Evolutionary conservation across 2,329 filamentous ascomycete genomes (phyloP), one percentile per base, ranked within the genome.

Genomic region (Dendryphion nanum): DNA sequence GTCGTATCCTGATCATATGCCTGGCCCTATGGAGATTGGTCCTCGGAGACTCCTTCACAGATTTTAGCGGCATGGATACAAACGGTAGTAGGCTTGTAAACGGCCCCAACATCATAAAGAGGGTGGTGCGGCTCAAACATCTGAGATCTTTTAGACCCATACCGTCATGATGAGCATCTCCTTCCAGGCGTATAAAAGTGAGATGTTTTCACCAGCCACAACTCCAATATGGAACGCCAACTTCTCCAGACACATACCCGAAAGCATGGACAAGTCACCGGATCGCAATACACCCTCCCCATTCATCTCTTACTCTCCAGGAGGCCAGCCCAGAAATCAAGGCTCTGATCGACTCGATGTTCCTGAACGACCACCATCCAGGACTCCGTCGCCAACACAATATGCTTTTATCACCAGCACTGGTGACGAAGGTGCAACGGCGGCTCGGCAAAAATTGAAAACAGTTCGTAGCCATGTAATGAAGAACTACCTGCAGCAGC

Each of bases 381-480:
- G 32, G 6, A 24, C 38, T 3, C n/a, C 35, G 23, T 35, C 40
- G 18, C 35, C 42, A 18, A 50, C 49, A 4, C 47, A 51, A 23
- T 55, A 52, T 30, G 42, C 47, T 28, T 55, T 55, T 37, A 52
- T 55, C 21, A 45, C 43, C 28, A 47, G 42, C 17, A 51, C 49
- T 3, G 51, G 51, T 16, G 44, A 47, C 8, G 47, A 49, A 20
- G 48, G 31, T 19, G 37, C 40, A 16, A 46, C 43, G 8, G 28
- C 38, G 4, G 32, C 40, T 30, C 50, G 48, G 30, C 40, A 43
- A 23, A 53, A 52, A 26, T 41, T 55, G 8, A 52, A 53, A 31
- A 53, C 47, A 3, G 51, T 55, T 13, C 43, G 51, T 26, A 55
- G 51, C 35, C 51, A 55, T 41, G 51, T 55, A 4, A 55, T 55